phyloP scores from a whole-genome alignment of 768 basidiomycete genomes.

The Grammothele lineata region DNA sequence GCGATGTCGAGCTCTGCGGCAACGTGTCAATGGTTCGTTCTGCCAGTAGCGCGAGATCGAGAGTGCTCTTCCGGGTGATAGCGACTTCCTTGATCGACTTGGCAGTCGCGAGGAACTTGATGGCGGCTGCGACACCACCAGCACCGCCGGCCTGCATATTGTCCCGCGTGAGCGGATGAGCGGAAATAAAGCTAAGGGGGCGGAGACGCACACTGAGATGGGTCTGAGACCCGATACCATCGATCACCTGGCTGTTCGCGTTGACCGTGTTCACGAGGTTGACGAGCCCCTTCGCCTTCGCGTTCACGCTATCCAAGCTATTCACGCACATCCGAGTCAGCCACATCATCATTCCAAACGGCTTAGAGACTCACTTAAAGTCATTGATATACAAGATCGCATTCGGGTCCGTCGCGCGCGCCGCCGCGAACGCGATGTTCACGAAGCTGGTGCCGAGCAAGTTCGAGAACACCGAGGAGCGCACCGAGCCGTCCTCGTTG shows the following conservation, averaged over 20 bases:
- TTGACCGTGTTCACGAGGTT: constrained; percentile 40
- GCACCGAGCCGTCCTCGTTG: constrained; percentile 47
- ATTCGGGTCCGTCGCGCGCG: constrained; percentile 43
- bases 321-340: constrained; percentile 4
- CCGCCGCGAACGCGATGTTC: constrained; percentile 46
- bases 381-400: constrained; percentile 47
- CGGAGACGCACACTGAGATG: constrained; percentile 28
- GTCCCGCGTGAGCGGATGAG: too few species aligned
- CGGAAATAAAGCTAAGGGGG: not conserved
- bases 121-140: constrained; percentile 38
- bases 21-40: constrained; percentile 36
- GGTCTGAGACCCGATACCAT: constrained; percentile 46
- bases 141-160: constrained; percentile 35
- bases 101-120: constrained; percentile 38
- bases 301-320: constrained; percentile 45
- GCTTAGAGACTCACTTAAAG: constrained; percentile 19
- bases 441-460: constrained; percentile 49
- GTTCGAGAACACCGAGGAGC: constrained; percentile 44
- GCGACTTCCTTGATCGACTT: constrained; percentile 38
- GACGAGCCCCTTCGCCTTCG: constrained; percentile 36
- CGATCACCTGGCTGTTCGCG: constrained; percentile 35
- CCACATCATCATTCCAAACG: too few species aligned
- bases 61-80: too few species aligned
- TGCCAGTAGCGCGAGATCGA: constrained; percentile 40
- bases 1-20: constrained; percentile 34